A percentile compares a stretch with the other conserved stretches of the same genome.
Evolutionary conservation across 192 early-diverging fungal species (phyloP).

Genomic region (Lobulomyces angularis): DNA sequence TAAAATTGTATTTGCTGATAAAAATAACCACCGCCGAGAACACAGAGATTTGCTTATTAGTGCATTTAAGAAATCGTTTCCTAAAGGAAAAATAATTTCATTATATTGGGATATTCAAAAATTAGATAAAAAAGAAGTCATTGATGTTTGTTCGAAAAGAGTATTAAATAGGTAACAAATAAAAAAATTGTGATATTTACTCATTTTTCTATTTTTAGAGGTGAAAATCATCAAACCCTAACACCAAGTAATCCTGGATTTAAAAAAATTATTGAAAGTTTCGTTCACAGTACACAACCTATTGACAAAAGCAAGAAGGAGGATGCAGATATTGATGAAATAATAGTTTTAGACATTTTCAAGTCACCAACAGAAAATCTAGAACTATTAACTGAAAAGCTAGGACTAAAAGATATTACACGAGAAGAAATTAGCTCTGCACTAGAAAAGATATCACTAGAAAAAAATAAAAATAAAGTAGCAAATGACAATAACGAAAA

Average conservation of each 20-base stretch:
- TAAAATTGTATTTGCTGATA: constrained; percentile 67
- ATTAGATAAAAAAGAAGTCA: constrained; percentile 24
- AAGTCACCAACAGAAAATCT: constrained; percentile 38
- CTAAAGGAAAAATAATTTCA: constrained; percentile 53
- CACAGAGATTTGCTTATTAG: constrained; percentile 38
- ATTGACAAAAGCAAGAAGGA: constrained; percentile 34
- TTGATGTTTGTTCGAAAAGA: constrained; percentile 37
- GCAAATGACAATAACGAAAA: constrained; percentile 28
- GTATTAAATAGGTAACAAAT: constrained; percentile 40
- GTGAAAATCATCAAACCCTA: constrained; percentile 70
- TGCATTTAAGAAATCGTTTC: constrained; percentile 35
- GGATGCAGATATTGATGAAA: constrained; percentile 39
- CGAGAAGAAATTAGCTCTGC: constrained; percentile 4
- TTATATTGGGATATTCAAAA: constrained; percentile 63
- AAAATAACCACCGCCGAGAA: constrained; percentile 52
- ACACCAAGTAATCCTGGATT: constrained; percentile 52
- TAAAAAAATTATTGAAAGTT: constrained; percentile 40
- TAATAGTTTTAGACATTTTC: constrained; percentile 43
- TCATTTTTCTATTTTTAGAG: too few species aligned
- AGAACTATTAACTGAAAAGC: constrained; percentile 21
- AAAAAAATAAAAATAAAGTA: constrained; percentile 4
- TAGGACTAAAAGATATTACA: constrained; percentile 27
- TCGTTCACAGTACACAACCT: constrained; percentile 36
- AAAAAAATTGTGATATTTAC: too few species aligned
- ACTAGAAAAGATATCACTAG: constrained; percentile 1